A percentile compares a stretch with the other conserved stretches of the same genome.
phyloP scores from a whole-genome alignment of 1,284 basidiomycete genomes.

The Ganoderma lucidum region DNA sequence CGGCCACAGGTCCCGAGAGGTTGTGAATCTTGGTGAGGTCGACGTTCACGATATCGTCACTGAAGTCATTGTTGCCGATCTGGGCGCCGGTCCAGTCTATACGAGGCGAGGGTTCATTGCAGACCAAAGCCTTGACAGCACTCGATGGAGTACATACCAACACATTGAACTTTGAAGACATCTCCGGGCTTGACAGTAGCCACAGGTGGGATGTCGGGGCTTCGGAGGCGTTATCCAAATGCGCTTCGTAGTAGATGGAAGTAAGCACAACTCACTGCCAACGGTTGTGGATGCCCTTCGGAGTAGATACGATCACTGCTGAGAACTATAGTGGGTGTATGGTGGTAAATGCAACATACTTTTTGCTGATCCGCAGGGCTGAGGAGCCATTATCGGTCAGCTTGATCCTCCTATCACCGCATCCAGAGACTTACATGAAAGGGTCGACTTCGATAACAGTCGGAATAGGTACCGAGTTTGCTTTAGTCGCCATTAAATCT shows the following conservation, averaged over 20 bases:
- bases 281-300: conserved; percentile 71
- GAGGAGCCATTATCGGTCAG: not conserved
- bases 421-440: conserved; percentile 55
- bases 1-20: conserved; percentile 76
- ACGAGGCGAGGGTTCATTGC: conserved; percentile 5
- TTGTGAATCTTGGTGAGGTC: conserved; percentile 76
- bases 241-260: not conserved
- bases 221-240: conserved; percentile 34
- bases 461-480: conserved; percentile 36
- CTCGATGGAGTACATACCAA: conserved; percentile 53
- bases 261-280: conserved; percentile 65
- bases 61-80: conserved; percentile 78
- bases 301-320: not conserved
- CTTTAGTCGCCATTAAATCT: conserved; percentile 30
- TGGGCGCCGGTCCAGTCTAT: conserved; percentile 80
- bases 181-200: conserved; percentile 73
- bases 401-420: not conserved
- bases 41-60: conserved; percentile 74
- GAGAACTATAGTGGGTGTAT: not conserved
- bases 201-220: conserved; percentile 73
- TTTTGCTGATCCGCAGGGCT: conserved; percentile 72
- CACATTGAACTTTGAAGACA: conserved; percentile 79
- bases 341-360: conserved; percentile 41
- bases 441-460: conserved; percentile 60
- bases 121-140: conserved; percentile 7